Percentiles rank a stretch among this genome's conserved stretches.
Evolutionary conservation across 192 early-diverging fungal genomes (phyloP).

Genomic region (Coemansia sp.): DNA sequence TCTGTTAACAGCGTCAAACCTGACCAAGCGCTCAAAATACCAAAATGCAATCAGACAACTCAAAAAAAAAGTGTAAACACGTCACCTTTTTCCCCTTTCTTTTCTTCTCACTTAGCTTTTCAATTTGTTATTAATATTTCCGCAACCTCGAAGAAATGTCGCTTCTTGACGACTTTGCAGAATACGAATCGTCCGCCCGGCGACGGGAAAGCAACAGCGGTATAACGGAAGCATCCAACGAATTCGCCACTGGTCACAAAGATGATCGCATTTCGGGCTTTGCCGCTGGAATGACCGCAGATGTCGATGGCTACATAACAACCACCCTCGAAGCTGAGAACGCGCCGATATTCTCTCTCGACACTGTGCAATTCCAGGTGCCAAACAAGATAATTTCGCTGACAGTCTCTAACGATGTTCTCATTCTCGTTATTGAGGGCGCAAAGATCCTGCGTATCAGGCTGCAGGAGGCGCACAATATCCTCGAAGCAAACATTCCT

Average conservation of each 20-base stretch:
- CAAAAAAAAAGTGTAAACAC: neutral
- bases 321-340: constrained; percentile 44
- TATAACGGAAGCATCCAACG: constrained; percentile 1
- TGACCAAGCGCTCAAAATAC: neutral
- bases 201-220: constrained; percentile 23
- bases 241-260: constrained; percentile 6
- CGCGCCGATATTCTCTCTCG: constrained; percentile 74
- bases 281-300: constrained; percentile 7
- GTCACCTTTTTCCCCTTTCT: neutral
- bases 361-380: constrained; percentile 86
- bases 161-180: constrained; percentile 50
- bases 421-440: constrained; percentile 76
- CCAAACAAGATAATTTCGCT: constrained; percentile 70
- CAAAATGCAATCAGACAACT: neutral
- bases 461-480: constrained; percentile 72
- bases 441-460: constrained; percentile 83
- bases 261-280: constrained; percentile 1
- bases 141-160: constrained; percentile 29
- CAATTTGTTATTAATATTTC: constrained; percentile 3
- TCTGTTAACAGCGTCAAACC: too few species aligned
- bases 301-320: constrained; percentile 42
- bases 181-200: constrained; percentile 35
- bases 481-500: constrained; percentile 40
- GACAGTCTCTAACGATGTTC: constrained; percentile 80
- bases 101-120: constrained; percentile 2